Base-by-base conservation (phyloP, 192 early-diverging fungal species). In the Martensiomyces pterosporus region DNA sequence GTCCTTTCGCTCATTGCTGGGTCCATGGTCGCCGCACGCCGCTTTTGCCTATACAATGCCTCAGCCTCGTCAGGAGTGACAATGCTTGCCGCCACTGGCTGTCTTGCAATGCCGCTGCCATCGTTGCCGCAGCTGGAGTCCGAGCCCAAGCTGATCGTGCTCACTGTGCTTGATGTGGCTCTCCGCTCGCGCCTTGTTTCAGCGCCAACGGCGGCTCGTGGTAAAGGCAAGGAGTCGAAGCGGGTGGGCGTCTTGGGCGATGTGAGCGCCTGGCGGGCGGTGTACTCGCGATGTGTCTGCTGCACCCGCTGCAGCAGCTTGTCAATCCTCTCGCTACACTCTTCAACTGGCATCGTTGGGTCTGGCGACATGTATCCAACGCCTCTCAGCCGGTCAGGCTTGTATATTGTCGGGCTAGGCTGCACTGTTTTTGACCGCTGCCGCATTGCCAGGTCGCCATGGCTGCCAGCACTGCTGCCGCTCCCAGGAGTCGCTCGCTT, bases 311-410 rank as follows among this genome's bases (percentile, higher is more conserved):
- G 52, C 10, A 72, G 27, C 24, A 72, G 52, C 14, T 49, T 29
- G 12, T 72, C 68, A 8, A 72, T 57, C 3, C 56, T 47, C 10
- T 55, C 61, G 22, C 32, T 49, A 38, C 61, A 64, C 29, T 64
- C 68, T 5, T 64, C 68, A 3, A 46, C 21, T 4, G 57, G 26
- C 51, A 72, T 52, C 24, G 16, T 1, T n/a, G 47, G 57, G 14
- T 55, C 65, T 9, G 48, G 39, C 1, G 25, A 29, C 37, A 47
- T 40, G 22, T 35, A 34, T 0, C 32, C 41, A 9, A 34, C 26
- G 8, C 25, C 38, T 4, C 37, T 24, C 22, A 24, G 26, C 35
- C 36, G 14, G 2, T 8, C 21, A 24, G 8, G 0, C 32, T 40
- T 6, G 8, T n/a, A 17, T 12, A 33, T 43, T 8, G 26, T 4